Evolutionary conservation across 169 alveolate species (phyloP).

Genomic region (Plasmodium reichenowi): DNA sequence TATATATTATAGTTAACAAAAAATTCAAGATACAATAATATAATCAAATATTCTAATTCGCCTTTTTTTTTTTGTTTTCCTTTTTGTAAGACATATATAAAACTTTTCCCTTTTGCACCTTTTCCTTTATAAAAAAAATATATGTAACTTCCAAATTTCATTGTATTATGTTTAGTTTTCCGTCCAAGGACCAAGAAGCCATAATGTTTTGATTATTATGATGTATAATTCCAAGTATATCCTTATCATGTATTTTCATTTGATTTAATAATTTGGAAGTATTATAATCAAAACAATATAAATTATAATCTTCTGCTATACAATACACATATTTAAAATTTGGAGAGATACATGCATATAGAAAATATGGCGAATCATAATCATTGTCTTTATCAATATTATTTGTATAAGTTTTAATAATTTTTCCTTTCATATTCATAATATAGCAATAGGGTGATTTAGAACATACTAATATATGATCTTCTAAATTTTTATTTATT

Average conservation of each 20-base stretch:
- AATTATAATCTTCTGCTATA: conserved; percentile 80
- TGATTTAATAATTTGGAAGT: conserved; percentile 78
- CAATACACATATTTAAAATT: conserved; percentile 82
- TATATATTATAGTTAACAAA: too few relatives aligned
- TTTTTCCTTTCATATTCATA: conserved; percentile 82
- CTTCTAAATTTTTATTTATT: conserved; percentile 77
- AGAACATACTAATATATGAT: conserved; percentile 82
- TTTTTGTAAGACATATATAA: too few relatives aligned
- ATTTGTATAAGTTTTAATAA: conserved; percentile 77
- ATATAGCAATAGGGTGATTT: conserved; percentile 80
- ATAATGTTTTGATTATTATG: conserved; percentile 34
- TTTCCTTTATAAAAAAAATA: too few relatives aligned
- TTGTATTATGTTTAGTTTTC: conserved; percentile 61
- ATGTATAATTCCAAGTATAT: conserved; percentile 57
- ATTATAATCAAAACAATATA: conserved; percentile 81
- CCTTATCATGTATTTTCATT: conserved; percentile 70
- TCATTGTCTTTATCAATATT: conserved; percentile 69
- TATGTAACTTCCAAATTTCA: not conserved
- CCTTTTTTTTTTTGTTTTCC: too few relatives aligned
- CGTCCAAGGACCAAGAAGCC: conserved; percentile 76
- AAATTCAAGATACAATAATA: too few relatives aligned
- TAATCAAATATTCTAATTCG: too few relatives aligned
- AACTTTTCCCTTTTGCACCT: too few relatives aligned
- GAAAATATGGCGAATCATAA: conserved; percentile 1
- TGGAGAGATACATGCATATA: conserved; percentile 78